Base-by-base conservation (phyloP, 768 basidiomycete species). In the Mrakia gelida region DNA sequence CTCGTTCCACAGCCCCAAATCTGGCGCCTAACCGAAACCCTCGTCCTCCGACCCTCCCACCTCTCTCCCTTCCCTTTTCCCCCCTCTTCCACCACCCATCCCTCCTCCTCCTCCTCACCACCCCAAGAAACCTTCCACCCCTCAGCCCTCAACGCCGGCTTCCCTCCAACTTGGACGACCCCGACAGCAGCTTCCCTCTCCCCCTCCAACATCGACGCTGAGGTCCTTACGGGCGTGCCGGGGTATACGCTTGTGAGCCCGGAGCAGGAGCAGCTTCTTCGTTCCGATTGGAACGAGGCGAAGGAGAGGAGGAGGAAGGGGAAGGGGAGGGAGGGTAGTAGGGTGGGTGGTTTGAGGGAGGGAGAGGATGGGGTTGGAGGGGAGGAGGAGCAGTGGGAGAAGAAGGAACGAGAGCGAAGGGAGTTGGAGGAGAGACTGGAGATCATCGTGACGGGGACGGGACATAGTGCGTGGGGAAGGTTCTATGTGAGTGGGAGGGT, bases 401-500 rank as follows among this genome's bases (percentile, higher is more conserved):
- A n/a, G 23, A 16, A 30, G 23, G 71, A 82, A 65, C 6, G 82
- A 82, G 18, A 59, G 59, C 6, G 49, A 82, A 61, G 49, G 54
- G 75, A 65, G 82, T 81, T 68, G 81, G 79, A 21, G 76, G 79
- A 10, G 82, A 2, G 82, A 28, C 61, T 85, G 59, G 83, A 84
- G 79, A 77, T 85, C 65, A 71, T 84, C 41, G 73, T 85, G 26
- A 82, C 80, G 7, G 84, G 84, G 5, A 83, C 82, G 61, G 84
- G 84, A 0, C 84, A 85, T 76, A 81, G 81, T 43, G 83, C 84
- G 1, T 85, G 83, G 83, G 84, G 84, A 3, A 79, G 81, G 38
- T 85, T 85, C 78, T 80, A 84, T 15, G 79, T 85, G 5, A 80
- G 82, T 52, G 84, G 84, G 8, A 76, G 83, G 54, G 84, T 85